Conservation (phyloP, 768 basidiomycete genomes). For the Hericium rajendrae region DNA sequence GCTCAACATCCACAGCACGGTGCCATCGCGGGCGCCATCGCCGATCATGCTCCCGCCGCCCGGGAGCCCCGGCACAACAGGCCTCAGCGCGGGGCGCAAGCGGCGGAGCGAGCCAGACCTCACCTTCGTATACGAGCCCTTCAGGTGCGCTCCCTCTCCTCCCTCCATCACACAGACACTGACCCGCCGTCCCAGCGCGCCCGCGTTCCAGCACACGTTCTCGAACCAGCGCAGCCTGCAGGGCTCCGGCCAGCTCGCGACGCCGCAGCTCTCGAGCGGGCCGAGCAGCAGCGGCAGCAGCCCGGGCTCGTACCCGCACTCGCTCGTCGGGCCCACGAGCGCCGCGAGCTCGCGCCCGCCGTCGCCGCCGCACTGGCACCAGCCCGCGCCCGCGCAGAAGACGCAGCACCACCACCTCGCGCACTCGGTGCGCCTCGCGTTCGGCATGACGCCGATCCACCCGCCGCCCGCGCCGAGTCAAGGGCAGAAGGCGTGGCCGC, state of each 20-base stretch:
- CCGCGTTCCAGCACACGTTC: conserved; percentile 20
- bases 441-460: conserved; percentile 85
- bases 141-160: conserved; percentile 13
- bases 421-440: conserved; percentile 78
- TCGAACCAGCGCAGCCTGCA: conserved; percentile 18
- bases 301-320: conserved; percentile 42
- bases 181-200: conserved; percentile 16
- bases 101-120: conserved; percentile 18
- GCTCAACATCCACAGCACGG: conserved; percentile 63
- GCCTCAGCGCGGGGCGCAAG: conserved; percentile 15
- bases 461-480: conserved; percentile 21
- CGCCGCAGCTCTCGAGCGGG: conserved; percentile 56
- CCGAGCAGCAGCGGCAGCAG: conserved; percentile 58
- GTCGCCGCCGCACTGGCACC: conserved; percentile 32
- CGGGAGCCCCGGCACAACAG: conserved; percentile 16
- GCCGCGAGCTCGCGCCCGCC: conserved; percentile 51
- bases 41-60: conserved; percentile 57
- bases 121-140: conserved; percentile 17
- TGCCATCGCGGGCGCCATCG: conserved; percentile 62
- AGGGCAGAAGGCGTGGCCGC: conserved; percentile 4
- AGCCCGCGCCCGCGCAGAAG: conserved; percentile 8
- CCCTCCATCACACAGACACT: conserved; percentile 4
- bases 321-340: conserved; percentile 23
- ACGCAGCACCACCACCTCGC: conserved; percentile 58
- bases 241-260: conserved; percentile 30